Base-by-base conservation (phyloP, 768 basidiomycete species). In the Mrakia frigida region DNA sequence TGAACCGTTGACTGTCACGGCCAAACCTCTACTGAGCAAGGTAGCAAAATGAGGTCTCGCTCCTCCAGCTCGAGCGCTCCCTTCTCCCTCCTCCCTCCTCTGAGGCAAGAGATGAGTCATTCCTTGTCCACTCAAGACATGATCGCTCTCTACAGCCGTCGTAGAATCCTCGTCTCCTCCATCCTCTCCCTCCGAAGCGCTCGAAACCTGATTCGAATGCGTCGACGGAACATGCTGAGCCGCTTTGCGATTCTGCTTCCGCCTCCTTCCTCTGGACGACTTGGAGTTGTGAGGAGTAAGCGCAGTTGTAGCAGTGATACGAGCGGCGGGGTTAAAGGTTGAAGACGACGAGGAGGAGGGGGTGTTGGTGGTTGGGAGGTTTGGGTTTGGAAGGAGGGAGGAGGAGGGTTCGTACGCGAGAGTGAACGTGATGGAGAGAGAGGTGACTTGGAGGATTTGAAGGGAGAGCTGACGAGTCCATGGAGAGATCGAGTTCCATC, bases 1-100 rank as follows among this genome's bases (percentile, higher is more conserved):
- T 7, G 89, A 86, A 39, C 88, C 88, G 79, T 94, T 93, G 70
- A 94, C 91, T 60, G 90, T 91, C 53, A 94, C 89, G 0, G 89
- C 89, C 43, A 93, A 86, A 0, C 91, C 91, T 77, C 89, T 89
- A 16, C 90, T 87, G 35, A 93, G 86, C 0, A 78, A 46, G 3
- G 68, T 74, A 6, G 73, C 77, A 18, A 78, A 74, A 56, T 77
- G 76, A 28, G 76, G 70, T 25, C 68, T 28, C 13, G 69, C 43
- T 43, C 67, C 50, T 14, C 52, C 65, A 3, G 16, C 53, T 37
- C 52, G 23, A 31, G 71, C 63, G n/a, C 41, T 41, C 9, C 33
- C 53, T 35, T 70, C 50, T 18, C 76, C 56, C 28, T 43, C 46
- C 14, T 41, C 65, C 63, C 46, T 50, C 25, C 71, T 72, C 18